These are phyloP conservation scores for Claviceps paspali DNA, from an alignment of 2,329 filamentous ascomycete species.

Conservation along the genomic window DNA sequence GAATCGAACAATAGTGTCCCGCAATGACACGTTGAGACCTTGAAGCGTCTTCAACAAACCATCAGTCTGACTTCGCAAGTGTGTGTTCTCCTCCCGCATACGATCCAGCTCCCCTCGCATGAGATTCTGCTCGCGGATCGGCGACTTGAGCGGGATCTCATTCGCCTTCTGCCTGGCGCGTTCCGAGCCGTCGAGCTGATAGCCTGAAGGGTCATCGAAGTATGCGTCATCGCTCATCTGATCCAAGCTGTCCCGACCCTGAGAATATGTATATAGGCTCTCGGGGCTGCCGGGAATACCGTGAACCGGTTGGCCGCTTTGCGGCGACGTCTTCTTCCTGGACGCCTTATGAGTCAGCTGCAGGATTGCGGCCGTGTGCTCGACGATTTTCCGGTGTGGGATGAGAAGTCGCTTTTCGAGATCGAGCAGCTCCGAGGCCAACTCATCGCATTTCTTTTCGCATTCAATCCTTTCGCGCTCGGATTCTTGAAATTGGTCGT, in stretches of 20 bases:
- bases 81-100: slow-evolving; percentile 29
- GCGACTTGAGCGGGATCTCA: slow-evolving; percentile 45
- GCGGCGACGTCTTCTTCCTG: slow-evolving; percentile 36
- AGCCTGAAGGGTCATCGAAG: slow-evolving; percentile 66
- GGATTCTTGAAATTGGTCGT: slow-evolving; percentile 39
- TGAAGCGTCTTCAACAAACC: slow-evolving; percentile 39
- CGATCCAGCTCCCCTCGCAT: slow-evolving; percentile 32
- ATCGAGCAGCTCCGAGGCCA: slow-evolving; percentile 65
- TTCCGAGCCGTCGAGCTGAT: slow-evolving; percentile 52
- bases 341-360: slow-evolving; percentile 74
- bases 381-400: slow-evolving; percentile 59
- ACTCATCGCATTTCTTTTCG: slow-evolving; percentile 70
- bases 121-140: slow-evolving; percentile 37
- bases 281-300: slow-evolving; percentile 61
- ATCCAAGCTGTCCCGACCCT: slow-evolving; percentile 43
- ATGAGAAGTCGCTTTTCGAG: slow-evolving; percentile 64
- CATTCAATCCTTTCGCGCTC: slow-evolving; percentile 61
- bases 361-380: slow-evolving; percentile 85
- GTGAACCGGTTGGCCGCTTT: slow-evolving; percentile 27
- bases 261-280: slow-evolving; percentile 56
- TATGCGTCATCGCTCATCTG: slow-evolving; percentile 40
- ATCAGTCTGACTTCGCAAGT: slow-evolving; percentile 20
- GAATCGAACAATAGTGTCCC: slow-evolving; percentile 49
- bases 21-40: slow-evolving; percentile 49
- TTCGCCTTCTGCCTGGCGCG: slow-evolving; percentile 27